These are phyloP conservation scores for Jacaranda mimosifolia DNA, from an alignment of 257 asterid species.

Conservation along the genomic window DNA sequence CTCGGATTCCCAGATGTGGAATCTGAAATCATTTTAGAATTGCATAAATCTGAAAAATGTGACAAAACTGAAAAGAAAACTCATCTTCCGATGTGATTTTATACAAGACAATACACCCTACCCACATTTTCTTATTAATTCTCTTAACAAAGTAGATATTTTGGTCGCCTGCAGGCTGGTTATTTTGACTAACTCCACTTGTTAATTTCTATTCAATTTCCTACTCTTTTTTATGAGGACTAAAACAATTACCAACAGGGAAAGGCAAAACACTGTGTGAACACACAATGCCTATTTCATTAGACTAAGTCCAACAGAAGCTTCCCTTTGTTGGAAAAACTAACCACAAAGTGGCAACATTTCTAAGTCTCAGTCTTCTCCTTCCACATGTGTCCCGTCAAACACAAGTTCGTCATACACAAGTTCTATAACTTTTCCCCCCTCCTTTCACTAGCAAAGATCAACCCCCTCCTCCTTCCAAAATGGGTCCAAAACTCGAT, in stretches of 20 bases:
- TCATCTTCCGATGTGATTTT: not conserved
- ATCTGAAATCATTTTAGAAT: not conserved
- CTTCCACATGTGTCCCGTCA: not conserved
- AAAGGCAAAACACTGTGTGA: not conserved
- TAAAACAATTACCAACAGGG: not conserved
- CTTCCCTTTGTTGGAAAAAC: constrained; percentile 43
- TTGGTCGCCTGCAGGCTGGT: not conserved
- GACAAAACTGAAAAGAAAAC: not conserved
- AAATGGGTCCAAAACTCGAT: not conserved
- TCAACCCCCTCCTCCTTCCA: not conserved
- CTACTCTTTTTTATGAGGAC: not conserved
- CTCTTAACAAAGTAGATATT: not conserved
- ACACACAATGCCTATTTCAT: not conserved
- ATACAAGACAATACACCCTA: not conserved
- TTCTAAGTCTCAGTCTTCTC: constrained; percentile 27
- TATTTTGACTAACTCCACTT: constrained; percentile 25
- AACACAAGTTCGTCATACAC: not conserved
- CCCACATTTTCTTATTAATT: too few species aligned
- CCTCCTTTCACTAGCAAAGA: not conserved
- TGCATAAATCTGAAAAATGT: not conserved
- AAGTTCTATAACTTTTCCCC: not conserved
- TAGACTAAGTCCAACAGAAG: constrained; percentile 48
- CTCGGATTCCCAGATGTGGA: too few species aligned
- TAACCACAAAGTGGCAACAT: not conserved
- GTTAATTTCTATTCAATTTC: constrained; percentile 1